Percentiles rank a stretch among this genome's conserved stretches.
These are phyloP conservation scores for Heritiera fomes DNA, from an alignment of 345 rosid genomes.

Conservation along the genomic window DNA sequence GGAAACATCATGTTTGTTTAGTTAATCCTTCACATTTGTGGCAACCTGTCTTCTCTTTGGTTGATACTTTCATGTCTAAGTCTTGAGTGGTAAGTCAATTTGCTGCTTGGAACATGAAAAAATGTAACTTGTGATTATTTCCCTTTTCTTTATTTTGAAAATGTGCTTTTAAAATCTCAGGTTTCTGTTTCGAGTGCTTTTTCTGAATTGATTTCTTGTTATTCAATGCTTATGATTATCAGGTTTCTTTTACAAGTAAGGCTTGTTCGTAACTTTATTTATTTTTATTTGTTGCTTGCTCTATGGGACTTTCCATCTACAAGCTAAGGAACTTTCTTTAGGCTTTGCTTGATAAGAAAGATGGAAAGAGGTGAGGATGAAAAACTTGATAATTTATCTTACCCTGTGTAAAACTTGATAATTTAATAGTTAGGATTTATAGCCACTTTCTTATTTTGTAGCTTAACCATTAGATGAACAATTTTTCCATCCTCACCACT, in stretches of 20 bases:
- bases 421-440: too few species aligned
- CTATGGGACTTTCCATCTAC: not conserved
- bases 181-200: not conserved
- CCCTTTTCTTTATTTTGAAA: not conserved
- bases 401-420: too few species aligned
- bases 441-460: too few species aligned
- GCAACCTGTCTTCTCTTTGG: not conserved
- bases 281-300: too few species aligned
- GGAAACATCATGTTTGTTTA: slow-evolving; percentile 4
- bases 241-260: slow-evolving; percentile 30
- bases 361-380: too few species aligned
- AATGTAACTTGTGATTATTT: not conserved
- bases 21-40: not conserved
- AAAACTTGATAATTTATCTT: too few species aligned
- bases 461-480: too few species aligned
- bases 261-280: slow-evolving; percentile 21
- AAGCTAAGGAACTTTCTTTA: not conserved
- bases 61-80: not conserved
- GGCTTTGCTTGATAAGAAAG: too few species aligned
- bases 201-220: not conserved
- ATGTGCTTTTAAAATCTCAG: not conserved
- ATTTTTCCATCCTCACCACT: too few species aligned
- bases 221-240: slow-evolving; percentile 24
- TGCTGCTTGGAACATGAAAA: not conserved
- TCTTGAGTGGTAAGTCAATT: not conserved